These are phyloP conservation scores for Corymbia maculata DNA, from an alignment of 345 rosid species.

Conservation along the genomic window DNA sequence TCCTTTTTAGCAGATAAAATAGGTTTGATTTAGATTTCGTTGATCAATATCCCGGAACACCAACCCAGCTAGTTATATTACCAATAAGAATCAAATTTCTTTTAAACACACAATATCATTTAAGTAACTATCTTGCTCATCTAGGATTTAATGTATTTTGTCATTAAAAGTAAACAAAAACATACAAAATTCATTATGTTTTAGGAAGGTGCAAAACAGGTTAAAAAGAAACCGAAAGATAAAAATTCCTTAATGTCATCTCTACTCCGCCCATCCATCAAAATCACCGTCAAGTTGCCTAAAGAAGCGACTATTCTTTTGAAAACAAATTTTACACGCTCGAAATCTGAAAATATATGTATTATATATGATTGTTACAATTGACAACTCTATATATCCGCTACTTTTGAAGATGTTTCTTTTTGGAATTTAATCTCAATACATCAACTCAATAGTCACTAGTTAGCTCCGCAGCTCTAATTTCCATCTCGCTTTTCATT, in stretches of 20 bases:
- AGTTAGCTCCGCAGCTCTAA: too few species aligned
- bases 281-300: too few species aligned
- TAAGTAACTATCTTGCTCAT: neutral
- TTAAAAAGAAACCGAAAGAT: too few species aligned
- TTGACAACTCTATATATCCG: too few species aligned
- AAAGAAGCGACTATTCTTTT: fast-evolving
- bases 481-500: too few species aligned
- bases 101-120: neutral
- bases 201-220: too few species aligned
- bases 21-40: neutral
- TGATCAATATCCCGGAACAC: neutral
- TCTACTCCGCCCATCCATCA: too few species aligned
- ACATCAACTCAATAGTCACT: neutral
- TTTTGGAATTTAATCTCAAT: fast-evolving
- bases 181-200: too few species aligned
- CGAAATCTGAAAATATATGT: too few species aligned
- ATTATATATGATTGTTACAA: too few species aligned
- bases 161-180: neutral
- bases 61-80: neutral
- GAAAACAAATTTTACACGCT: too few species aligned
- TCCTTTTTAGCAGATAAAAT: neutral
- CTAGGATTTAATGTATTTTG: neutral
- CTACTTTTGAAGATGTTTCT: neutral
- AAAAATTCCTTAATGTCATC: too few species aligned
- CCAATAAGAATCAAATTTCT: neutral